Evolutionary conservation across 225 moss, liverwort and hornwort species (phyloP).

Genomic region (Takakia lepidozioides): DNA sequence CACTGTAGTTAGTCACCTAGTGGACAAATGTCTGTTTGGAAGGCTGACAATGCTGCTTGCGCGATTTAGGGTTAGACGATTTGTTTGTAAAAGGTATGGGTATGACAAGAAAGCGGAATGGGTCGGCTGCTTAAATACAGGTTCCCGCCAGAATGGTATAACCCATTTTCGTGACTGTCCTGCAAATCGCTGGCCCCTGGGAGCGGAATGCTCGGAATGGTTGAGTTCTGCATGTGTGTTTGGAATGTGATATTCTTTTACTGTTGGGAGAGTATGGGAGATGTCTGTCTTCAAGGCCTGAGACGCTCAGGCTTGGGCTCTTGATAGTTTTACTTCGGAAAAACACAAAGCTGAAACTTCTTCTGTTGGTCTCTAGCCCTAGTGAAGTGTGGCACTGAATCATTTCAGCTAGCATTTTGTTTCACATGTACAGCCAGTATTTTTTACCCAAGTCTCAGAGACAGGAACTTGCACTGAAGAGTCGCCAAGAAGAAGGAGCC

Average conservation of each 20-base stretch:
- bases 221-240: conserved; percentile 98
- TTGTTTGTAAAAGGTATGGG: conserved; percentile 48
- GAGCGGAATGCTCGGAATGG: conserved; percentile 94
- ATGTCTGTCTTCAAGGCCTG: conserved; percentile 56
- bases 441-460: conserved; percentile 82
- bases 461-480: conserved; percentile 71
- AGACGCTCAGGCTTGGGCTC: no score
- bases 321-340: no score
- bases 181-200: conserved; percentile 87
- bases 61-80: conserved; percentile 22
- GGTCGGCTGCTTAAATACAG: conserved; percentile 89
- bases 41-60: conserved; percentile 8
- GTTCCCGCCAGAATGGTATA: no score
- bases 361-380: no score
- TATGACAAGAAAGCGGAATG: conserved; percentile 88
- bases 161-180: no score
- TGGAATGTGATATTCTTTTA: conserved; percentile 65
- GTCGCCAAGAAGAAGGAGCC: conserved; percentile 72
- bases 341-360: no score
- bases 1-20: no score
- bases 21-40: no score
- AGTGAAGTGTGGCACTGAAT: no score
- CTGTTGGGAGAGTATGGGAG: conserved; percentile 52
- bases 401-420: no score
- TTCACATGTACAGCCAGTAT: no score